Conservation (phyloP, 768 basidiomycete species). For the Glaciozyma martinii region DNA sequence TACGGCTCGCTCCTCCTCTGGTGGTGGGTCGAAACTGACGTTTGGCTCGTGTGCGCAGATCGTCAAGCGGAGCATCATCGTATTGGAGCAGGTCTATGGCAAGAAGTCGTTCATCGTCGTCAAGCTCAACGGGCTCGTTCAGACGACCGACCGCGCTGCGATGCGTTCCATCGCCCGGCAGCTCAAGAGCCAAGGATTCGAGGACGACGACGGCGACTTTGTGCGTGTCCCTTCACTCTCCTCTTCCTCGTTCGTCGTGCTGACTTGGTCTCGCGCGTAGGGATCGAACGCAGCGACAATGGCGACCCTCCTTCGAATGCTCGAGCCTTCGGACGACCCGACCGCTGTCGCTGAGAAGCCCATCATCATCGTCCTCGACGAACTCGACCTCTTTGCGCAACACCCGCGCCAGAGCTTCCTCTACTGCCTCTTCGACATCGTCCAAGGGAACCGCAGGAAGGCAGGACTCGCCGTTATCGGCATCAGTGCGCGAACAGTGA, state of each 20-base stretch:
- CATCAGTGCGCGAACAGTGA: slow-evolving; percentile 62
- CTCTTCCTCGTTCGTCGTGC: slow-evolving; percentile 43
- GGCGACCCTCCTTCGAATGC: slow-evolving; percentile 31
- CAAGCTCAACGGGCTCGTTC: slow-evolving; percentile 73
- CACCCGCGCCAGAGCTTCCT: slow-evolving; percentile 87
- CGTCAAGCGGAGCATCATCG: slow-evolving; percentile 27
- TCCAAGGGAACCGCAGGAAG: slow-evolving; percentile 66
- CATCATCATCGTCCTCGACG: slow-evolving; percentile 74
- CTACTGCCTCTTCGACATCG: slow-evolving; percentile 91
- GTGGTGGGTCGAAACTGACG: neutral
- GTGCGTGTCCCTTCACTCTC: slow-evolving; percentile 30
- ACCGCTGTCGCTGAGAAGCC: slow-evolving; percentile 44
- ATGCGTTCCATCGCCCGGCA: slow-evolving; percentile 85
- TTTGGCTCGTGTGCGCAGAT: slow-evolving; percentile 4
- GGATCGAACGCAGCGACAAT: slow-evolving; percentile 43
- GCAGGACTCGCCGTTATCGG: slow-evolving; percentile 57
- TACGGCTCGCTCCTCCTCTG: slow-evolving; percentile 1
- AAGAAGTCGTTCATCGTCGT: slow-evolving; percentile 48
- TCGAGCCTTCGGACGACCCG: slow-evolving; percentile 35
- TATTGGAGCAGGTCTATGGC: slow-evolving; percentile 20
- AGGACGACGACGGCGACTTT: slow-evolving; percentile 43
- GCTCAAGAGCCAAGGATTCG: slow-evolving; percentile 64
- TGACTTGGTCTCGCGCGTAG: slow-evolving; percentile 53
- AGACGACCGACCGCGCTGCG: slow-evolving; percentile 78
- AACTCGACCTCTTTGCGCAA: slow-evolving; percentile 84